Evolutionary conservation across 768 basidiomycete genomes (phyloP).

Genomic region (Xerocomellus intermedius): DNA sequence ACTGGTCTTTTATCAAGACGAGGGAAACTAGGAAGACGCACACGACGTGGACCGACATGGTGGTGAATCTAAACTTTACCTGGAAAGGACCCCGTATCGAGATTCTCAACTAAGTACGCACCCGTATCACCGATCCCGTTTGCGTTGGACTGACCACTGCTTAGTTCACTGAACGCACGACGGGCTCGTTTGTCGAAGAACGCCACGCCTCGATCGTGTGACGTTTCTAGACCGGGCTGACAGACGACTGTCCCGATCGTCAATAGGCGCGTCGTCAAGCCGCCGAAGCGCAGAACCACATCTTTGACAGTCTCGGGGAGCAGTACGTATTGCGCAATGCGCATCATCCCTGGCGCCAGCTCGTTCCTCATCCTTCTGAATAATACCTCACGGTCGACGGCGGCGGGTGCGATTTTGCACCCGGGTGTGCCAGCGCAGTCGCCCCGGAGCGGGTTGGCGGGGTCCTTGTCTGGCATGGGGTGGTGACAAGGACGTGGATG

Average conservation of each 20-base stretch:
- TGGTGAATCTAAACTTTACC: conserved; percentile 71
- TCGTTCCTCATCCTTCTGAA: conserved; percentile 81
- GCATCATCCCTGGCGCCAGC: conserved; percentile 81
- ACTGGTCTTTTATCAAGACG: conserved; percentile 71
- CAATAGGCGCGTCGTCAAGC: conserved; percentile 86
- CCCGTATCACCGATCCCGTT: not conserved
- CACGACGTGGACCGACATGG: conserved; percentile 73
- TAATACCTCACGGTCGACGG: conserved; percentile 80
- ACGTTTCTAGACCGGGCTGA: conserved; percentile 71
- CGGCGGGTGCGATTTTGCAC: conserved; percentile 75
- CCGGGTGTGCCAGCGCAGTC: conserved; percentile 52
- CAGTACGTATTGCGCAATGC: conserved; percentile 80
- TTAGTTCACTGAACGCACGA: conserved; percentile 87
- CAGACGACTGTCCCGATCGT: conserved; percentile 52
- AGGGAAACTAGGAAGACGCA: conserved; percentile 31
- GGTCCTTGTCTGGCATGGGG: conserved; percentile 34
- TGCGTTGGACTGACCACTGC: not conserved
- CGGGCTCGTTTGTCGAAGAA: conserved; percentile 82
- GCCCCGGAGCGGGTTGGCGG: conserved; percentile 30
- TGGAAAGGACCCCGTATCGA: conserved; percentile 83
- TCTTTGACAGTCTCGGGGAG: conserved; percentile 84
- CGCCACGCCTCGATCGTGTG: conserved; percentile 80
- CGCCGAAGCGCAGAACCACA: conserved; percentile 89
- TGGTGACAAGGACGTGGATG: not conserved
- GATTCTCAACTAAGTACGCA: conserved; percentile 77